Percentiles rank a stretch among this genome's conserved stretches.
phyloP scores from a whole-genome alignment of 805 yeast genomes.

The Saccharomycopsis sp. region DNA sequence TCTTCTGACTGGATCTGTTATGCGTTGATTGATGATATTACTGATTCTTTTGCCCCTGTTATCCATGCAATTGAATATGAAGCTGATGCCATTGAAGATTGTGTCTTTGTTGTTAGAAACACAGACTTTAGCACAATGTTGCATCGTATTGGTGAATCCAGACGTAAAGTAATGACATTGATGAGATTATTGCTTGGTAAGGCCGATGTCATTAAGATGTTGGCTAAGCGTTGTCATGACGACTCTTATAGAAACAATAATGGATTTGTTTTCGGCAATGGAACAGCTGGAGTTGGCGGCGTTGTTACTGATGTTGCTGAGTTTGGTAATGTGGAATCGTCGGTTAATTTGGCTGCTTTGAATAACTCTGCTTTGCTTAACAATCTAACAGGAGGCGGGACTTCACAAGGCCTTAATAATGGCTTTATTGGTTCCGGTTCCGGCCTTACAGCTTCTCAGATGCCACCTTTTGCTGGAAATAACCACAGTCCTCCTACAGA shows the following conservation, averaged over 20 bases:
- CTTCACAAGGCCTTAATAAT: background rate
- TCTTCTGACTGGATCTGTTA: constrained; percentile 62
- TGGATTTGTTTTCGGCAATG: background rate
- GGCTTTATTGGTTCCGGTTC: no score
- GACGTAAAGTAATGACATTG: constrained; percentile 87
- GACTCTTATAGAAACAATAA: background rate
- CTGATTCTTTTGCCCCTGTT: constrained; percentile 58
- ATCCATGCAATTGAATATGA: constrained; percentile 53
- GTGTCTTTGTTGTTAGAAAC: constrained; percentile 75
- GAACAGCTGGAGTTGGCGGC: background rate
- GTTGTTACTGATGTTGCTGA: background rate
- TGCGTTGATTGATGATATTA: constrained; percentile 59
- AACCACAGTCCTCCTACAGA: background rate
- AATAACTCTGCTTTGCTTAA: background rate
- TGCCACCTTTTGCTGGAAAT: background rate
- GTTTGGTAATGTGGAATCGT: background rate
- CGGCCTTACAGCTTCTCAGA: background rate
- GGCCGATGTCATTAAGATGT: constrained; percentile 94
- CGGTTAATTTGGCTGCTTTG: background rate
- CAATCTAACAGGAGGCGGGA: background rate
- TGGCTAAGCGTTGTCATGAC: constrained; percentile 91
- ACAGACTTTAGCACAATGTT: constrained; percentile 72
- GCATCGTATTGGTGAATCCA: constrained; percentile 76
- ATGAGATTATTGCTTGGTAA: constrained; percentile 87
- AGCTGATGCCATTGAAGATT: constrained; percentile 65